Evolutionary conservation across 1,284 basidiomycete genomes (phyloP), one percentile per base, ranked within the genome.

Genomic region (Schizopora paradoxa): DNA sequence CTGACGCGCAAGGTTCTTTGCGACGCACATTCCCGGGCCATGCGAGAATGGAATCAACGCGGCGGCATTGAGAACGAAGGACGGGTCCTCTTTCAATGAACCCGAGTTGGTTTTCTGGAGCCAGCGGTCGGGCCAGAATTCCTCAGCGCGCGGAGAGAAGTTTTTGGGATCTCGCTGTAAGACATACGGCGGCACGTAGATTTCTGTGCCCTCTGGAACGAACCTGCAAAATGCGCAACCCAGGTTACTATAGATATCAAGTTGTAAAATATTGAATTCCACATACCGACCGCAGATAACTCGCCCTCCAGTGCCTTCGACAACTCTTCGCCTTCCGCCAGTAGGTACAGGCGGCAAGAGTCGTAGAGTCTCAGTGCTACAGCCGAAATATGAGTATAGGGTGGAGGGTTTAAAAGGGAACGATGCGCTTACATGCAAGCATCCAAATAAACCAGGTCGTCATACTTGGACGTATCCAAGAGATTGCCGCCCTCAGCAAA

Each of bases 201-300:
- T 63, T 33, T 62, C 67, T 3, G 73, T 77, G 26, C 70, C 70
- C 54, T 73, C 72, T 1, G 74, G 72, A 2, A 79, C 58, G 49
- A 66, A 71, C 37, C 74, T 79, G 8, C 14, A 6, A 43, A n/a
- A n/a, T n/a, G n/a, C 19, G 23, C 8, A 16, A 3, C 11, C 8
- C 8, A 25, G 18, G 6, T 32, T 19, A 11, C 7, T n/a, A 8
- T 8, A 6, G 18, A 18, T 13, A 6, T 5, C 10, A 19, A 16
- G 18, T 25, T 25, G 7, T 14, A 8, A 32, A 33, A 14, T 6
- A 19, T 13, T 10, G n/a, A 25, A 41, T 1, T 19, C 11, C 14
- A 46, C 48, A 6, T 43, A 51, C 49, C 27, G 32, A 14, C 41
- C 37, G n/a, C 46, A 41, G 26, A 51, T 6, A 37, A 38, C 31